phyloP scores from a whole-genome alignment of 179 eudicot species.

The Silene vulgaris region DNA sequence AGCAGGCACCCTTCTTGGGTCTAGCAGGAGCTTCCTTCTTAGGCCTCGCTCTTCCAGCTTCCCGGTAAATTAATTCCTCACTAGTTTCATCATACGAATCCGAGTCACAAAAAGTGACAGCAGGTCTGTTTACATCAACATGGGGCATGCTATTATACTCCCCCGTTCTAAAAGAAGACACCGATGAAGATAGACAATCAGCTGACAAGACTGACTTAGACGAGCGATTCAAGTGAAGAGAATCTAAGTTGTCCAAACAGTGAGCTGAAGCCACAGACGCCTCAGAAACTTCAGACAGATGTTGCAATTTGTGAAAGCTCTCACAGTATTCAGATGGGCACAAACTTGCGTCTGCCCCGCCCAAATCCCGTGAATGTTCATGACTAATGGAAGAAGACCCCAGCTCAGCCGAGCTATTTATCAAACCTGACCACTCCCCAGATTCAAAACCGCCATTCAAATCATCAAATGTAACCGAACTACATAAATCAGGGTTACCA shows the following conservation, averaged over 20 bases:
- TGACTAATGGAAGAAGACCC: slow-evolving; percentile 55
- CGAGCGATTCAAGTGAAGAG: slow-evolving; percentile 54
- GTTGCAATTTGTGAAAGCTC: slow-evolving; percentile 61
- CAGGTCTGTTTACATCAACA: slow-evolving; percentile 41
- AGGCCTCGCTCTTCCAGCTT: slow-evolving; percentile 35
- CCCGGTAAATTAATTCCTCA: slow-evolving; percentile 37
- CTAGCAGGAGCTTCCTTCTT: slow-evolving; percentile 50
- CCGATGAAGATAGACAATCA: slow-evolving; percentile 70
- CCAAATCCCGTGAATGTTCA: slow-evolving; percentile 55
- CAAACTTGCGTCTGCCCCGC: slow-evolving; percentile 51
- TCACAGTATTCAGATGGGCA: slow-evolving; percentile 65
- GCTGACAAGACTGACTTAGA: slow-evolving; percentile 64
- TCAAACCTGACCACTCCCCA: slow-evolving; percentile 50
- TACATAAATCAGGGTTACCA: slow-evolving; percentile 35
- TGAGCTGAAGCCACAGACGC: slow-evolving; percentile 44
- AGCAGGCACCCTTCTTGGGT: slow-evolving; percentile 75
- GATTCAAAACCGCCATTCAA: slow-evolving; percentile 42
- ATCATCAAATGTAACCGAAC: slow-evolving; percentile 41
- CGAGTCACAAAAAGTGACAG: slow-evolving; percentile 59
- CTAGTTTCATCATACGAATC: slow-evolving; percentile 49
- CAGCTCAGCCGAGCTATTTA: slow-evolving; percentile 49
- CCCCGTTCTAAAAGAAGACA: slow-evolving; percentile 57
- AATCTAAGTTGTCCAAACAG: slow-evolving; percentile 44
- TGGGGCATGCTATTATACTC: slow-evolving; percentile 52
- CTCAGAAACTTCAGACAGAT: slow-evolving; percentile 51